Evolutionary conservation across 1,284 basidiomycete genomes (phyloP).

Genomic region (Boletus semigastroideus): DNA sequence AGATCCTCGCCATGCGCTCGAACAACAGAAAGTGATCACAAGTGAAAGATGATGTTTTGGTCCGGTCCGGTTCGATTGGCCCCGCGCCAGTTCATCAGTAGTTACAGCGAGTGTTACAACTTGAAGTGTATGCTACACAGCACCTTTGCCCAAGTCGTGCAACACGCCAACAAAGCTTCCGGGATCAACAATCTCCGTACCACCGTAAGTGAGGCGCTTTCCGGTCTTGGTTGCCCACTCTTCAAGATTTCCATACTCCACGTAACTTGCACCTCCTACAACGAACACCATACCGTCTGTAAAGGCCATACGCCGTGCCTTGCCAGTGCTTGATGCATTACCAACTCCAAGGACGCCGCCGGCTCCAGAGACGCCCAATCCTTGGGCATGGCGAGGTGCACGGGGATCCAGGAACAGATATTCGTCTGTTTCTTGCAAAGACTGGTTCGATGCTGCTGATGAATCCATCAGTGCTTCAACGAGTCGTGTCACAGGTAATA

Average conservation of each 20-base stretch:
- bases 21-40: slow-evolving; percentile 45
- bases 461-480: slow-evolving; percentile 98
- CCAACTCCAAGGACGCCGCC: slow-evolving; percentile 42
- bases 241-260: slow-evolving; percentile 95
- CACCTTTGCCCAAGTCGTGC: slow-evolving; percentile 56
- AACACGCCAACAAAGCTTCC: slow-evolving; percentile 77
- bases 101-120: background rate
- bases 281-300: slow-evolving; percentile 91
- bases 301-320: slow-evolving; percentile 77
- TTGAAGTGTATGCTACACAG: slow-evolving; percentile 9
- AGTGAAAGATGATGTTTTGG: background rate
- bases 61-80: background rate
- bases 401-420: slow-evolving; percentile 94
- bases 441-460: slow-evolving; percentile 86
- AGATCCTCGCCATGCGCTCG: slow-evolving; percentile 72
- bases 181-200: slow-evolving; percentile 93
- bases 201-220: slow-evolving; percentile 90
- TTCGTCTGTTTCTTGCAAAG: slow-evolving; percentile 94
- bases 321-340: slow-evolving; percentile 43
- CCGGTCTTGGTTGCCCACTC: slow-evolving; percentile 85
- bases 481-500: slow-evolving; percentile 89
- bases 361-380: slow-evolving; percentile 49
- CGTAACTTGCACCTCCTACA: slow-evolving; percentile 95
- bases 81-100: background rate
- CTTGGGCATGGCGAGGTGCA: slow-evolving; percentile 60